Conservation (phyloP, 176 grass and related monocot species). For the Triticum urartu region DNA sequence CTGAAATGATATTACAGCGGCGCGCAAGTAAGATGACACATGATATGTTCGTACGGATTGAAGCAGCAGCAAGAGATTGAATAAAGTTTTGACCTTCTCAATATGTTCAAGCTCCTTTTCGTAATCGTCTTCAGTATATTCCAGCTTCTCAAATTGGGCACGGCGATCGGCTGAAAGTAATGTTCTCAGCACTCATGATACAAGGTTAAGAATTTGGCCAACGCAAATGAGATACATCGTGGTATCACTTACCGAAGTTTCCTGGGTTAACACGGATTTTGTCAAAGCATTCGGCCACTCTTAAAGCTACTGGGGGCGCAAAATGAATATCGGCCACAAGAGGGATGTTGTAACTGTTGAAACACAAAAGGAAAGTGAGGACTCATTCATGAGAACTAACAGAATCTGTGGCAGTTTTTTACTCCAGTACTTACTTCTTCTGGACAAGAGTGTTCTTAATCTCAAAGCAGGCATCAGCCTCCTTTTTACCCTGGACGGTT, state of each 20-base stretch:
- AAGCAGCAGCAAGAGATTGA: constrained; percentile 2
- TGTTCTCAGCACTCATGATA: constrained; percentile 22
- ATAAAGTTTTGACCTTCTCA: constrained; percentile 56
- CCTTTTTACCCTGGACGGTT: constrained; percentile 96
- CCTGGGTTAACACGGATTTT: constrained; percentile 99
- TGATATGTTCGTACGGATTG: neutral
- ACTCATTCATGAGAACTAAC: neutral
- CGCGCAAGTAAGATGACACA: constrained; percentile 24
- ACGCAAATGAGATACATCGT: constrained; percentile 18
- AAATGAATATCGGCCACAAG: constrained; percentile 99
- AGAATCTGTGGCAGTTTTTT: neutral
- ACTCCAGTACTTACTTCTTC: constrained; percentile 67
- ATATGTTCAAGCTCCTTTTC: constrained; percentile 97
- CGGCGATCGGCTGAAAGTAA: constrained; percentile 82
- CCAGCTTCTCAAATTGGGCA: constrained; percentile 89
- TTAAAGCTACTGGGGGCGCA: constrained; percentile 83
- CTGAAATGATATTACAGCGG: constrained; percentile 37
- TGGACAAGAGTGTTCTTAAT: constrained; percentile 96
- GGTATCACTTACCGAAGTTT: constrained; percentile 77
- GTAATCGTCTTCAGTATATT: constrained; percentile 91
- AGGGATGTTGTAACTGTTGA: constrained; percentile 84
- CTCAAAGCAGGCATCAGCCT: constrained; percentile 95
- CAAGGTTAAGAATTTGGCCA: neutral
- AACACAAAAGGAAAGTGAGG: constrained; percentile 15
- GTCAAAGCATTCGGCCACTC: constrained; percentile 98